Conservation (phyloP, 2,329 filamentous ascomycete species). For the Bipolaris bicolor region DNA sequence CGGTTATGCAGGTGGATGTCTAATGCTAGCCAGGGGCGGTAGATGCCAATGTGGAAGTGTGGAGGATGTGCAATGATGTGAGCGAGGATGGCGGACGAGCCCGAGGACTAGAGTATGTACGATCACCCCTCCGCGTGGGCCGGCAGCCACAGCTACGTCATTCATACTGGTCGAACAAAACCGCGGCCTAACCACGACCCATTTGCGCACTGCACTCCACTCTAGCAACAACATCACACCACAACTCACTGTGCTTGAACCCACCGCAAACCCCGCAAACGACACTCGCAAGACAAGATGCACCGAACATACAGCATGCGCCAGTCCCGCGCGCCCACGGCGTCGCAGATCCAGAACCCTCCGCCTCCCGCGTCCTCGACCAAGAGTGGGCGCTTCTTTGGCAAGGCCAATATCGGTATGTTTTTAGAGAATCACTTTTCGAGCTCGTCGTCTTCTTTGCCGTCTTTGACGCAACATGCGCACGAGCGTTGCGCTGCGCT, state of each 20-base stretch:
- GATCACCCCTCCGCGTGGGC: conserved; percentile 15
- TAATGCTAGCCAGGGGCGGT: not conserved
- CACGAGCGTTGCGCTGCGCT: not conserved
- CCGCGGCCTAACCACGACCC: conserved; percentile 20
- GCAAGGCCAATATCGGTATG: conserved; percentile 83
- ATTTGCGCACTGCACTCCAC: conserved; percentile 6
- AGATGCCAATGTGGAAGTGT: conserved; percentile 14
- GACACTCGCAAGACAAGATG: conserved; percentile 61
- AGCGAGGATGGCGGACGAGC: conserved; percentile 11
- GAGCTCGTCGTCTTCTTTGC: not conserved
- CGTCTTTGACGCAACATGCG: not conserved
- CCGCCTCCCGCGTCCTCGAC: conserved; percentile 90
- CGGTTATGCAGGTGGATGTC: not conserved
- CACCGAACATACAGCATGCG: conserved; percentile 91
- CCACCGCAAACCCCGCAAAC: not conserved
- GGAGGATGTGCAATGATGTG: conserved; percentile 19
- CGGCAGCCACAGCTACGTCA: conserved; percentile 25
- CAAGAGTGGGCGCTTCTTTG: conserved; percentile 88
- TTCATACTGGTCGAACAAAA: conserved; percentile 33
- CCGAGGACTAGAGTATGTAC: conserved; percentile 10
- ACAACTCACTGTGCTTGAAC: conserved; percentile 1
- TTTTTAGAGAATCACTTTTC: not conserved
- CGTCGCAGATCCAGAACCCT: conserved; percentile 88
- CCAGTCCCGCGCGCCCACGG: conserved; percentile 93
- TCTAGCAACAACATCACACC: conserved; percentile 15